Conservation (phyloP, 495 filamentous ascomycete species). For the Lepraria neglecta region DNA sequence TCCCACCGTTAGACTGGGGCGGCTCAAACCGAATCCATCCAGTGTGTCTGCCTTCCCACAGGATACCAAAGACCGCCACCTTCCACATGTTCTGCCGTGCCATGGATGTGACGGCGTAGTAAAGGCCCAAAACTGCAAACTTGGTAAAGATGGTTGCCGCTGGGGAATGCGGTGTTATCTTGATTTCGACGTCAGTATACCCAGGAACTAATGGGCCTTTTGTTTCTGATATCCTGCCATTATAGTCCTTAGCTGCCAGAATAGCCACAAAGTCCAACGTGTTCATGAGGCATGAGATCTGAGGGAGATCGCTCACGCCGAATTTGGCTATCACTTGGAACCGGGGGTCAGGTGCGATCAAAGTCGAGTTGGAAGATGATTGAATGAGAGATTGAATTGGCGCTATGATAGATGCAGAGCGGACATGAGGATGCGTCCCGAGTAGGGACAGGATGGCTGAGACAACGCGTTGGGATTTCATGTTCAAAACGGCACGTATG, state of each 20-base stretch:
- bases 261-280: background rate
- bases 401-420: too few relatives aligned
- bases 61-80: background rate
- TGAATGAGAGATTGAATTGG: too few relatives aligned
- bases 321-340: background rate
- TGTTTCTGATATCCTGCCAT: background rate
- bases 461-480: too few relatives aligned
- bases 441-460: too few relatives aligned
- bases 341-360: background rate
- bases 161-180: background rate
- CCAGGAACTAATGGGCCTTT: background rate
- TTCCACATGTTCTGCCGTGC: background rate
- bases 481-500: too few relatives aligned
- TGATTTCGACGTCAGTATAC: background rate
- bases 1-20: background rate
- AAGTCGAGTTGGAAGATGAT: too few relatives aligned
- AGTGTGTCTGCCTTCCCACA: background rate
- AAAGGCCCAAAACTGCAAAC: background rate
- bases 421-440: too few relatives aligned
- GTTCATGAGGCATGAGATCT: background rate
- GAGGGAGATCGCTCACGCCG: background rate
- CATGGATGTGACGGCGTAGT: background rate
- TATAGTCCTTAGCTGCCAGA: conserved; percentile 2
- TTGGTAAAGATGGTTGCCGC: background rate
- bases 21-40: background rate